Percentiles rank a stretch among this genome's conserved stretches.
Conservation (phyloP, 2,329 filamentous ascomycete genomes). For the Aspergillus pseudoglaucus region DNA sequence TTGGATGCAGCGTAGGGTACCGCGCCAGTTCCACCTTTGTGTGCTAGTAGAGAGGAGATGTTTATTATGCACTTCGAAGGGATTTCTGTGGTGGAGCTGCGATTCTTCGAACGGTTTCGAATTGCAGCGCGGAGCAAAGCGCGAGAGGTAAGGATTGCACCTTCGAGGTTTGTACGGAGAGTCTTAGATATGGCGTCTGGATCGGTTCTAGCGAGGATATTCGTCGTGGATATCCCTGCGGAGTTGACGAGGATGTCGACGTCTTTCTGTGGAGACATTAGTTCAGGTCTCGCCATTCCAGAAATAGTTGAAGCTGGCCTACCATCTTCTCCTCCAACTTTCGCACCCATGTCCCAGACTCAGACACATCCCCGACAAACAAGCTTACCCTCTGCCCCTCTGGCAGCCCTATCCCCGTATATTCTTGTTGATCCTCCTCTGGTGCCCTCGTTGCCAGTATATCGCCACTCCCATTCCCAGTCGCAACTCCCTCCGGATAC, state of each 20-base stretch:
- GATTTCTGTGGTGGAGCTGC: constrained; percentile 1
- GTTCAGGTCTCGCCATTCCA: not conserved
- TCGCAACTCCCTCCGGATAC: constrained; percentile 1
- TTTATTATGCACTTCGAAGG: constrained; percentile 73
- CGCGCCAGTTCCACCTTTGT: constrained; percentile 62
- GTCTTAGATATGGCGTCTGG: constrained; percentile 50
- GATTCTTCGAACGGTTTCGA: constrained; percentile 22
- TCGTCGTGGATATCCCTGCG: constrained; percentile 64
- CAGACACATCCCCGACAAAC: constrained; percentile 34
- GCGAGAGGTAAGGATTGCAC: constrained; percentile 35
- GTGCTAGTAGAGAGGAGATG: constrained; percentile 67
- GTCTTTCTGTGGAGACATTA: constrained; percentile 15
- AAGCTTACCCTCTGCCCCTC: constrained; percentile 13
- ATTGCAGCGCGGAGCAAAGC: constrained; percentile 31
- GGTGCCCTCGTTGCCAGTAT: constrained; percentile 13
- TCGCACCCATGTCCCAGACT: constrained; percentile 26
- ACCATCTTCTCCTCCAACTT: constrained; percentile 37
- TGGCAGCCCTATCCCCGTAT: no score
- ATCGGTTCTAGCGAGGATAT: constrained; percentile 53
- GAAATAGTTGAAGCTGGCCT: constrained; percentile 18
- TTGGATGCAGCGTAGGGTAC: constrained; percentile 73
- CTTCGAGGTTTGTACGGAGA: constrained; percentile 62
- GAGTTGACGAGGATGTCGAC: constrained; percentile 68
- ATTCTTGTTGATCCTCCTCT: constrained; percentile 11
- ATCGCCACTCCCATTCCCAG: constrained; percentile 1